Evolutionary conservation across 129 eudicot genomes (phyloP), one percentile per base, ranked within the genome.

Genomic region (Pseudognaphalium luteoalbum): DNA sequence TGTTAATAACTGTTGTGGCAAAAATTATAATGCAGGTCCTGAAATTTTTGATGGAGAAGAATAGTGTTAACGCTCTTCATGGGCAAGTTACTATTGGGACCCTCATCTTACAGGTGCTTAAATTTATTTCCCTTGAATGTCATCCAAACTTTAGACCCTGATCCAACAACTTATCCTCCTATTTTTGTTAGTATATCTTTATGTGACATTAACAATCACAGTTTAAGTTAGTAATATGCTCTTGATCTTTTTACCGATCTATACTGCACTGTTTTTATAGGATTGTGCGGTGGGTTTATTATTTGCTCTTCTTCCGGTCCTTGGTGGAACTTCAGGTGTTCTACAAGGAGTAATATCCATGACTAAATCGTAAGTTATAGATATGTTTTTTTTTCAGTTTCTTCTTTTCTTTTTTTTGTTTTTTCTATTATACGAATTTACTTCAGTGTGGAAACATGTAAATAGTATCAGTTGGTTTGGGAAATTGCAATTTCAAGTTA

Each of bases 241-340:
- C 21, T 64, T 64, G 35, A 71, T 66, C 67, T 66, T 35, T 35
- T 25, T 19, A 16, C 51, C 25, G 78, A 50, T 73, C 20, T 37
- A 44, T 72, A 56, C 21, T 64, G 32, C 32, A 64, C 42, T 64
- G 12, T 11, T 15, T 35, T 83, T 70, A 77, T 83, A 95, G 96
- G 99, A 95, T 76, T 95, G 99, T 84, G 96, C 99, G 0, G 99
- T 95, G 58, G 99, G 99, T 77, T 86, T 95, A 82, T 83, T 95
- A 79, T 95, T 95, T 82, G 99, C 99, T 63, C 83, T 95, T 76
- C 91, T 95, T 78, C 99, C 99, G 12, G 90, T 95, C 41, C 91
- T 95, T 75, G 99, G 99, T 70, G 99, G 97, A 69, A 91, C 87
- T 78, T 91, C 96, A 14, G 97, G 97, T 71, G 85, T 91, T 83